phyloP scores from a whole-genome alignment of 306 rosid species.

The Gillenia trifoliata region DNA sequence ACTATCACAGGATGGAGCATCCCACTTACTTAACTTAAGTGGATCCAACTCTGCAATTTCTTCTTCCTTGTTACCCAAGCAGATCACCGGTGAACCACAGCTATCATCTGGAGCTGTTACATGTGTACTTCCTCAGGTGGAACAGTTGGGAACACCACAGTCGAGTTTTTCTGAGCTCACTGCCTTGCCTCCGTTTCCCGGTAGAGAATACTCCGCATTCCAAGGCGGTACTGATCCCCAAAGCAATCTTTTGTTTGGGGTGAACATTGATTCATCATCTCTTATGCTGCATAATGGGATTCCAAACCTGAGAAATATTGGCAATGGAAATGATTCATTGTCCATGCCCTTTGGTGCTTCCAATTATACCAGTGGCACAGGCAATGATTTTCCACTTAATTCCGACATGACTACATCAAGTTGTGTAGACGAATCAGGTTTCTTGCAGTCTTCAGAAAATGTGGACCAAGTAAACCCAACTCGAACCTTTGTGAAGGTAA shows the following conservation, averaged over 20 bases:
- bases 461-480: constrained; percentile 53
- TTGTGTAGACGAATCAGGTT: constrained; percentile 65
- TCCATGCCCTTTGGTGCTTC: constrained; percentile 55
- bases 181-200: constrained; percentile 84
- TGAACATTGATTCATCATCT: constrained; percentile 75
- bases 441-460: constrained; percentile 58
- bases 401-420: constrained; percentile 50
- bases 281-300: constrained; percentile 69
- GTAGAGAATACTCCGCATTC: constrained; percentile 67
- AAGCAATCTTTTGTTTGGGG: constrained; percentile 76
- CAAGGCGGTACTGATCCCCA: constrained; percentile 73
- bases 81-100: constrained; percentile 60
- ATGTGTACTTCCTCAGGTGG: constrained; percentile 59
- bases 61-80: constrained; percentile 65
- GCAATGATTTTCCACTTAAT: constrained; percentile 52
- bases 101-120: constrained; percentile 55
- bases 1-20: constrained; percentile 64
- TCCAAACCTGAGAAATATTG: constrained; percentile 51
- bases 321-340: constrained; percentile 41
- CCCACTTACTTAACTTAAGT: constrained; percentile 55
- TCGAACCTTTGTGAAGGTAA: constrained; percentile 83
- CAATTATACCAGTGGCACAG: constrained; percentile 48
- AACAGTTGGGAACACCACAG: constrained; percentile 43
- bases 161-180: constrained; percentile 44
- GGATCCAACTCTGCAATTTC: constrained; percentile 55